Evolutionary conservation across 2,329 filamentous ascomycete species (phyloP).

Genomic region (Myriosclerotinia duriaeana): DNA sequence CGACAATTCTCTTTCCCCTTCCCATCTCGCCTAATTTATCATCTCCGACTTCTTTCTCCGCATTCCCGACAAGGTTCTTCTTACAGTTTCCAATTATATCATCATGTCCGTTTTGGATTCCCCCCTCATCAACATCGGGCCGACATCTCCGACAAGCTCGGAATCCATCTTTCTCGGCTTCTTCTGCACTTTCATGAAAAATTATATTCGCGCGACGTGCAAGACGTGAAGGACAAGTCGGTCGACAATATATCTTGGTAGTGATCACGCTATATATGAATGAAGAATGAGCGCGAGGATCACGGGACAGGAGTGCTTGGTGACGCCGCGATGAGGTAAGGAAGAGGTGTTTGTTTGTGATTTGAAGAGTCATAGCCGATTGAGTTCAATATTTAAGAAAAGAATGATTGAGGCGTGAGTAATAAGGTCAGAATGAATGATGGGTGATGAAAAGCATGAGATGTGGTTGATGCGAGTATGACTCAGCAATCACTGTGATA

Average conservation of each 20-base stretch:
- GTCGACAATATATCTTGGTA: constrained; percentile 57
- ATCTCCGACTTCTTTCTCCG: fast-evolving
- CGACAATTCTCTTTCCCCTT: constrained; percentile 11
- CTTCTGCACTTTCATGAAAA: constrained; percentile 48
- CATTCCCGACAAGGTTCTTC: background rate
- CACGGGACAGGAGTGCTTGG: constrained; percentile 39
- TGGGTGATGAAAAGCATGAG: background rate
- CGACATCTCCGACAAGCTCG: constrained; percentile 14
- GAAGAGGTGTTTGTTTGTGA: background rate
- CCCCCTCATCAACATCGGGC: background rate
- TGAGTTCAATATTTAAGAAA: background rate
- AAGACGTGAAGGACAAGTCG: constrained; percentile 59
- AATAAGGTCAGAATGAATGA: background rate
- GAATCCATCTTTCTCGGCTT: background rate
- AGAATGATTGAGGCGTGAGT: background rate
- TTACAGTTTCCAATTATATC: too few relatives aligned
- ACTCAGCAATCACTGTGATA: constrained; percentile 15
- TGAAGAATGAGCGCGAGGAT: constrained; percentile 42
- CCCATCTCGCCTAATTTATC: constrained; percentile 3
- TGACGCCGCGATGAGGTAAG: background rate
- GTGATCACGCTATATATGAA: constrained; percentile 53
- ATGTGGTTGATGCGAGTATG: background rate
- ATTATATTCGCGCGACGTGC: constrained; percentile 59
- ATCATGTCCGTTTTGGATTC: too few relatives aligned
- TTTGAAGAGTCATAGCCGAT: background rate